Evolutionary conservation across 257 asterid genomes (phyloP).

Genomic region (Salvia hispanica): DNA sequence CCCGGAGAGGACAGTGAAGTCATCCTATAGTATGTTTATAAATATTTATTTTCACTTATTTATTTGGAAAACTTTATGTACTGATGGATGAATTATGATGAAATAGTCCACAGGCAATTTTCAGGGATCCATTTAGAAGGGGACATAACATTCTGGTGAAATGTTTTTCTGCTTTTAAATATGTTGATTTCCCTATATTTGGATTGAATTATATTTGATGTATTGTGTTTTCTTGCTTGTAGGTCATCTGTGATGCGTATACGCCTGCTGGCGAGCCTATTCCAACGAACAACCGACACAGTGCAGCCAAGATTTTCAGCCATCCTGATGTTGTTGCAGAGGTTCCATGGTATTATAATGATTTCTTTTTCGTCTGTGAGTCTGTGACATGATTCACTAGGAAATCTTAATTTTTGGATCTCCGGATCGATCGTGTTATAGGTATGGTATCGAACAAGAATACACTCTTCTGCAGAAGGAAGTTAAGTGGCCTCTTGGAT

Average conservation of each 20-base stretch:
- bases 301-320: conserved; percentile 75
- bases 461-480: conserved; percentile 80
- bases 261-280: conserved; percentile 89
- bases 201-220: conserved; percentile 2
- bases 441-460: conserved; percentile 97
- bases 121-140: conserved; percentile 88
- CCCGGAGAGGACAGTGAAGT: conserved; percentile 95
- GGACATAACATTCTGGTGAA: conserved; percentile 73
- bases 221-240: neutral
- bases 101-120: conserved; percentile 83
- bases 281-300: conserved; percentile 76
- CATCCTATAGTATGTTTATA: conserved; percentile 63
- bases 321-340: conserved; percentile 68
- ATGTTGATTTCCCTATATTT: neutral
- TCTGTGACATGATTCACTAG: too few relatives aligned
- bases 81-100: conserved; percentile 17
- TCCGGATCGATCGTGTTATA: too few relatives aligned
- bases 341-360: too few relatives aligned
- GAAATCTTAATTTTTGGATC: too few relatives aligned
- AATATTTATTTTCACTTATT: neutral
- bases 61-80: neutral
- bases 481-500: conserved; percentile 86
- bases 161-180: neutral
- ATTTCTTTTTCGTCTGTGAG: too few relatives aligned
- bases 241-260: conserved; percentile 87